Evolutionary conservation across 2,329 filamentous ascomycete genomes (phyloP).

Genomic region (Ceratocystis papillata): DNA sequence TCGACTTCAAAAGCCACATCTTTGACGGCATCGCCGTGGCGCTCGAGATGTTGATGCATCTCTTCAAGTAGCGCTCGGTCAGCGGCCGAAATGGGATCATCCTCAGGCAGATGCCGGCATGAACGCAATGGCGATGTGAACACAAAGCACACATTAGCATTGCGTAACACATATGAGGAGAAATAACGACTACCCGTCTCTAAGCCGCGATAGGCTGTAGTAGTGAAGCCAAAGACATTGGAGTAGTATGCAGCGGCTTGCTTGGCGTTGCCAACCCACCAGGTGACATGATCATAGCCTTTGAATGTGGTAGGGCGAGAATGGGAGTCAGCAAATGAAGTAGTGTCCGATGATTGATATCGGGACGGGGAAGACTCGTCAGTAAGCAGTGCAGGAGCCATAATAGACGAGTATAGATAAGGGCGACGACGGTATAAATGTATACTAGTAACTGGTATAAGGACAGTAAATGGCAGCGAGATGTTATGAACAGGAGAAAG

Average conservation of each 20-base stretch:
- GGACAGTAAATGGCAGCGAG: background rate
- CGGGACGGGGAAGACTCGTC: slow-evolving; percentile 27
- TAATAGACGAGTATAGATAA: slow-evolving; percentile 30
- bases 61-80: slow-evolving; percentile 58
- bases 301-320: slow-evolving; percentile 48
- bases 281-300: slow-evolving; percentile 86
- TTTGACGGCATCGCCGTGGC: slow-evolving; percentile 87
- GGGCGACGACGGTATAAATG: background rate
- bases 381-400: slow-evolving; percentile 51
- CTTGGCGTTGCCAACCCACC: slow-evolving; percentile 96
- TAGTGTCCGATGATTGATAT: slow-evolving; percentile 25
- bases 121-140: slow-evolving; percentile 72
- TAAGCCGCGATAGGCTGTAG: slow-evolving; percentile 72
- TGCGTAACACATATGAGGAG: slow-evolving; percentile 73
- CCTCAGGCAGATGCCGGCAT: slow-evolving; percentile 40
- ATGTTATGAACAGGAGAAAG: background rate
- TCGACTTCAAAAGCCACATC: slow-evolving; percentile 95
- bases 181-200: slow-evolving; percentile 76
- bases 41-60: slow-evolving; percentile 72
- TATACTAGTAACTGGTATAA: background rate
- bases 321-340: slow-evolving; percentile 46
- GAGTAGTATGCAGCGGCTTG: slow-evolving; percentile 86
- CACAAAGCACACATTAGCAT: slow-evolving; percentile 67
- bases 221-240: slow-evolving; percentile 73
- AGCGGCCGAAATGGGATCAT: slow-evolving; percentile 50